Evolutionary conservation across 371 early-diverging fungal species (phyloP).

Genomic region (Syncephalastrum monosporum): DNA sequence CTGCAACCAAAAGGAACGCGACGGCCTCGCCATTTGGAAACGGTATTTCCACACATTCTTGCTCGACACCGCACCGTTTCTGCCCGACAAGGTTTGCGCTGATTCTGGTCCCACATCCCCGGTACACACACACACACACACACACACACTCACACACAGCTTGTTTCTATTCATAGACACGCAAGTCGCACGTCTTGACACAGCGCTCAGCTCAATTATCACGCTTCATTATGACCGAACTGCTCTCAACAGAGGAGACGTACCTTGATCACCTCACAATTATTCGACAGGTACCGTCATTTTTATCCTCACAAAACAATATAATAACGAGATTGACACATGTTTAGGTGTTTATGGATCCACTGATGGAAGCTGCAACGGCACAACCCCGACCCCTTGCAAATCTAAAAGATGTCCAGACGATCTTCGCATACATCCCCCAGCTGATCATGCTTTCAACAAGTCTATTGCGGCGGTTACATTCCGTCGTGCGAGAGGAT

Average conservation of each 20-base stretch:
- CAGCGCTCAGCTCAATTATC: conserved; percentile 33
- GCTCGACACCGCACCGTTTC: conserved; percentile 7
- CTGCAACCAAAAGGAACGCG: conserved; percentile 15
- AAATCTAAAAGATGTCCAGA: conserved; percentile 34
- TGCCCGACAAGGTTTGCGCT: conserved; percentile 9
- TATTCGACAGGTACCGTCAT: conserved; percentile 39
- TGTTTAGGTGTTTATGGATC: conserved; percentile 49
- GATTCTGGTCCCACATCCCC: background rate
- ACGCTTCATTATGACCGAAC: conserved; percentile 41
- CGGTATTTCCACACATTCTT: conserved; percentile 13
- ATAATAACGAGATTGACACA: conserved; percentile 5
- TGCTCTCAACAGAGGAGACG: conserved; percentile 47
- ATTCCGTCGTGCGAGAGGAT: conserved; percentile 17
- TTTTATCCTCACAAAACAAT: conserved; percentile 2
- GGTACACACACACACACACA: conserved; percentile 6
- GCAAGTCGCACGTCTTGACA: conserved; percentile 3
- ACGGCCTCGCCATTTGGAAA: conserved; percentile 19
- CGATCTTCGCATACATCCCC: conserved; percentile 46
- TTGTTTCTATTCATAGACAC: conserved; percentile 4
- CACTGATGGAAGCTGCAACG: conserved; percentile 37
- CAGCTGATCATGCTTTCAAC: conserved; percentile 42
- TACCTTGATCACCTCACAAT: conserved; percentile 44
- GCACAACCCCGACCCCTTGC: conserved; percentile 32
- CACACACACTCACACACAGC: conserved; percentile 1
- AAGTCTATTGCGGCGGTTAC: conserved; percentile 26